Base-by-base conservation (phyloP, 129 eudicot species). In the Deinandra increscens region DNA sequence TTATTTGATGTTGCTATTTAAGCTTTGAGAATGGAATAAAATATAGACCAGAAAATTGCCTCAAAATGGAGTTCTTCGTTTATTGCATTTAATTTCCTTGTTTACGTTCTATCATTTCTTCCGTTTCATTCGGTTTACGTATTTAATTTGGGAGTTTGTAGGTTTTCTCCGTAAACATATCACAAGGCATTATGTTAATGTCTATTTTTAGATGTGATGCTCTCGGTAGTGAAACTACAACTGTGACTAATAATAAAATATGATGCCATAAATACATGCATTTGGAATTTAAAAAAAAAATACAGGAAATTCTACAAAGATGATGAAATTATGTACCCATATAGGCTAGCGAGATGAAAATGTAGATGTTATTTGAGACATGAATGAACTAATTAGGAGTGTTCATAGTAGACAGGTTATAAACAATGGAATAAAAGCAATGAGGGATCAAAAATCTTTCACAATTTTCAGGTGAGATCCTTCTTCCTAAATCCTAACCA, bases 331-430 rank as follows among this genome's bases (percentile, higher is more conserved):
- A 14, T 26, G 42, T 29, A 66, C 42, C 17, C 36, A 45, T 66
- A 26, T 26, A 66, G 18, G 58, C 71, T 45, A 60, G 62, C 10
- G n/a, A 31, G 13, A 60, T 7, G 20, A 17, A n/a, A 23, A n/a
- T 46, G n/a, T 66, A 66, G 59, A 45, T 66, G 42, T 8, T 45
- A 66, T 37, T 45, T 12, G 41, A 65, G 17, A n/a, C 50, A 63
- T 42, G 14, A 23, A 43, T 13, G 20, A 65, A 12, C n/a, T 29
- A 23, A n/a, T 43, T 65, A 65, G 39, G 39, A 6, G 14, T 65
- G 38, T 42, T 45, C 55, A 65, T 44, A 65, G 7, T 43, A 65
- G 23, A 23, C 70, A 65, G 41, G 3, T 26, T 26, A 26, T 1
- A 26, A 26, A 26, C 31, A 26, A 26, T 1, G 3, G 3, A 26